Evolutionary conservation across 2,329 filamentous ascomycete genomes (phyloP), one percentile per base, ranked within the genome.

Genomic region (Venturia effusa): DNA sequence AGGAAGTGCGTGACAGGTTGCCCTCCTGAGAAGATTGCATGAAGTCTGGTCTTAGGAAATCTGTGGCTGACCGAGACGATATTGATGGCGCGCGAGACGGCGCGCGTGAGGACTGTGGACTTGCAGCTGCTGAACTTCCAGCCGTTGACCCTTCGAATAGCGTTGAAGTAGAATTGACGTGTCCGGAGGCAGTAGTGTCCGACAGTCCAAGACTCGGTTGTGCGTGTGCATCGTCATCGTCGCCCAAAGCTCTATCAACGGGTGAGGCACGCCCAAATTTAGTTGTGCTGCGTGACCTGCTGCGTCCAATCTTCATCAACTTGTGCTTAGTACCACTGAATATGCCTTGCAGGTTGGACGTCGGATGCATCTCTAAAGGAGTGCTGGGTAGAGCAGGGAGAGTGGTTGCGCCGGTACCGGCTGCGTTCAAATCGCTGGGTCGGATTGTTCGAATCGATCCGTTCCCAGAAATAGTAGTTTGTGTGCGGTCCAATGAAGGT

Each of bases 191-290:
- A 27, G 82, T 76, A 1, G 85, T 80, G 4, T 81, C 84, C 71
- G 82, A 88, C 32, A 90, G 69, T 4, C 83, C 84, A 2, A 91
- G 79, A 67, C 83, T 85, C 0, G 89, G 80, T 48, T 81, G 81
- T 2, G 82, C 83, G 66, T 88, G 86, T 67, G 87, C 85, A 70
- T 90, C 86, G 11, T 79, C 76, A 39, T 59, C 41, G 62, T 78
- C 84, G 27, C 79, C 77, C 2, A 76, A 83, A 68, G 67, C 81
- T 51, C 85, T 80, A 65, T 91, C 88, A 7, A 85, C 84, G 0
- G 88, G 90, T 39, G 80, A 81, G 5, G 84, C 82, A 41, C 87
- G 80, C 15, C 66, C 69, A 41, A 76, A 72, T 1, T 79, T 77
- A 27, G 75, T 74, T 41, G 82, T 80, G 48, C 83, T 72, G 1